Conservation (phyloP, 2,329 filamentous ascomycete genomes). For the Tolypocladium cylindrosporum region DNA sequence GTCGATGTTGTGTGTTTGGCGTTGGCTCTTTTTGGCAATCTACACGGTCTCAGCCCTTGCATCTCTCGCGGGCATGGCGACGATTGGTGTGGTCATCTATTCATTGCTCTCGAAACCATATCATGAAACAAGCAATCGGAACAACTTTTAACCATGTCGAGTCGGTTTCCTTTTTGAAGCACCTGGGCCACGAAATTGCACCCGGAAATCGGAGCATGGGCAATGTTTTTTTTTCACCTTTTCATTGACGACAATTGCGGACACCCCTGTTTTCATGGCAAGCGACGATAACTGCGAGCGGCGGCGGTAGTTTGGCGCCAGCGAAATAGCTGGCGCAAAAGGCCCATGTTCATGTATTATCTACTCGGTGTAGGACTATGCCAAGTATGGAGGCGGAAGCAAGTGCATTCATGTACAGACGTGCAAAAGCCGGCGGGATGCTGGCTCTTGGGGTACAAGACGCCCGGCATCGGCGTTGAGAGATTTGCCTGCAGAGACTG, state of each 20-base stretch:
- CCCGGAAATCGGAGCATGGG: not conserved
- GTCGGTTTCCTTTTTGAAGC: not conserved
- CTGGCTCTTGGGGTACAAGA: not conserved
- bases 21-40: not conserved
- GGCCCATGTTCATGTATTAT: constrained; percentile 4
- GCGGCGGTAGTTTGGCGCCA: not conserved
- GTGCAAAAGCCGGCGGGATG: not conserved
- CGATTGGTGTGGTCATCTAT: not conserved
- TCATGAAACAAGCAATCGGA: not conserved
- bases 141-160: not conserved
- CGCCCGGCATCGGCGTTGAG: not conserved
- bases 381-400: not conserved
- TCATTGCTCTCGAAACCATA: not conserved
- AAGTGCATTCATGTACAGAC: not conserved
- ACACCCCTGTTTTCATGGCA: not conserved
- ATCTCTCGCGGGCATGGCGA: not conserved
- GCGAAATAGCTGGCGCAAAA: not conserved
- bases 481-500: not conserved
- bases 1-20: not conserved
- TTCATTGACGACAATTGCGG: not conserved
- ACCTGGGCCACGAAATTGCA: not conserved
- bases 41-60: not conserved
- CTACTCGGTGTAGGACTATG: constrained; percentile 1
- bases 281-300: not conserved
- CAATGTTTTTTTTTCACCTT: not conserved